Evolutionary conservation across 495 filamentous ascomycete species (phyloP).

Genomic region (Hypomontagnella monticulosa): DNA sequence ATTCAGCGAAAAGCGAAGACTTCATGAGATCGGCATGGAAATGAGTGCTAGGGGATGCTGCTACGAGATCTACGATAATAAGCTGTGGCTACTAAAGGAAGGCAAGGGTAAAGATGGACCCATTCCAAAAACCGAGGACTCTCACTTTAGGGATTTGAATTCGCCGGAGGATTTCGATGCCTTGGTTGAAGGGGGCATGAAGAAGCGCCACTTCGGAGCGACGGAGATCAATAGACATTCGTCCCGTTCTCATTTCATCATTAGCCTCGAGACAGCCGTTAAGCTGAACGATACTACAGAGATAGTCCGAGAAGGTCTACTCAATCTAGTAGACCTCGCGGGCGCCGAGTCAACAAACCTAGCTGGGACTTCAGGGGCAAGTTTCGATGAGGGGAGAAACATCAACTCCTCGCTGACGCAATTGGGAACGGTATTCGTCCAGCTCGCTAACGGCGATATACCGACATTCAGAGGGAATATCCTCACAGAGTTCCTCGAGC

Average conservation of each 20-base stretch:
- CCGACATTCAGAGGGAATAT: constrained; percentile 93
- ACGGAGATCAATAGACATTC: constrained; percentile 67
- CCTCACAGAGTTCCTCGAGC: constrained; percentile 93
- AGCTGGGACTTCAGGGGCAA: constrained; percentile 67
- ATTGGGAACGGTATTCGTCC: constrained; percentile 55
- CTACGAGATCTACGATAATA: constrained; percentile 96
- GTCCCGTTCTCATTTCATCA: constrained; percentile 59
- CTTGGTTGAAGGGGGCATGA: constrained; percentile 29
- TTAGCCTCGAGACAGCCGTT: constrained; percentile 51
- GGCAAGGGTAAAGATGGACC: constrained; percentile 71
- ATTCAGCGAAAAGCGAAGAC: constrained; percentile 78
- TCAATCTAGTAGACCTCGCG: constrained; percentile 60
- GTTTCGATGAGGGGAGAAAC: constrained; percentile 34
- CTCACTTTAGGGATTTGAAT: background rate
- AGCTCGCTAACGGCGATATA: constrained; percentile 77
- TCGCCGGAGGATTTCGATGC: constrained; percentile 23
- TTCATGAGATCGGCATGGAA: constrained; percentile 87
- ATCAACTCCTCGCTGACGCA: constrained; percentile 59
- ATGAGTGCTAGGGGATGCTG: constrained; percentile 92
- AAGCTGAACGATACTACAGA: constrained; percentile 64
- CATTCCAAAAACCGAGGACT: background rate
- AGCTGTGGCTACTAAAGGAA: constrained; percentile 85
- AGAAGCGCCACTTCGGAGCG: constrained; percentile 64
- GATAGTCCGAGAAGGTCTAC: constrained; percentile 69
- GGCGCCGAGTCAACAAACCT: constrained; percentile 75